phyloP scores from a whole-genome alignment of 495 filamentous ascomycete species.

The Friedmanniomyces endolithicus region DNA sequence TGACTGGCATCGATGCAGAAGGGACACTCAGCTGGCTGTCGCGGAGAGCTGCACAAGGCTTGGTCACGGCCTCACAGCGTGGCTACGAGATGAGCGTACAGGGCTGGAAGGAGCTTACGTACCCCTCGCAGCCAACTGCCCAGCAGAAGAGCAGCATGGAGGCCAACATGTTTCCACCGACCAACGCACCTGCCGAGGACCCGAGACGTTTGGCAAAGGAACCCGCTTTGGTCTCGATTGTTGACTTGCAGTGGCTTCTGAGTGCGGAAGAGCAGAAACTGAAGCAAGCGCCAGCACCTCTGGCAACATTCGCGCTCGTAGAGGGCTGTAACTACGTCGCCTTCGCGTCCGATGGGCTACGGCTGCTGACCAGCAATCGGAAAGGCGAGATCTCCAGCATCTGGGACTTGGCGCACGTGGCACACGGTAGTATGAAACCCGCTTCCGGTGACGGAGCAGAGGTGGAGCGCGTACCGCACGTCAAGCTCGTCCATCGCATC shows the following conservation, averaged over 20 bases:
- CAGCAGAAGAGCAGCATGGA: conserved; percentile 20
- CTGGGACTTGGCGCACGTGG: conserved; percentile 81
- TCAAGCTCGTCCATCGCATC: conserved; percentile 76
- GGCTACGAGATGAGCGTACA: conserved; percentile 63
- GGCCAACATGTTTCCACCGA: conserved; percentile 54
- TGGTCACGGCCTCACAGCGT: conserved; percentile 47
- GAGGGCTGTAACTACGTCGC: conserved; percentile 86
- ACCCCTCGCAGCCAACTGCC: conserved; percentile 35
- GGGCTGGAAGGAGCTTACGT: conserved; percentile 84
- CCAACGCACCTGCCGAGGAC: conserved; percentile 38
- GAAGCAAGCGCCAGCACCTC: conserved; percentile 42
- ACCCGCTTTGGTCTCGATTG: conserved; percentile 67
- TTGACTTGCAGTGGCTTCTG: conserved; percentile 60
- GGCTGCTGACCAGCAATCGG: conserved; percentile 75
- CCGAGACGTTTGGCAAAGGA: conserved; percentile 39
- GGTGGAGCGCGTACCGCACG: conserved; percentile 37
- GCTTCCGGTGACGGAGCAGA: conserved; percentile 20
- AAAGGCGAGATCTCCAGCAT: conserved; percentile 88
- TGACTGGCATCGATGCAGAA: conserved; percentile 68
- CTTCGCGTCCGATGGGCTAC: conserved; percentile 71
- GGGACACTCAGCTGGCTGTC: conserved; percentile 74
- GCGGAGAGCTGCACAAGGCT: conserved; percentile 75
- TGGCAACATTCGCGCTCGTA: conserved; percentile 68
- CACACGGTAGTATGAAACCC: conserved; percentile 32
- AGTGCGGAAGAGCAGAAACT: conserved; percentile 30